These are phyloP conservation scores for Ceratocystis variospora DNA, from an alignment of 2,329 filamentous ascomycete genomes.

Conservation along the genomic window DNA sequence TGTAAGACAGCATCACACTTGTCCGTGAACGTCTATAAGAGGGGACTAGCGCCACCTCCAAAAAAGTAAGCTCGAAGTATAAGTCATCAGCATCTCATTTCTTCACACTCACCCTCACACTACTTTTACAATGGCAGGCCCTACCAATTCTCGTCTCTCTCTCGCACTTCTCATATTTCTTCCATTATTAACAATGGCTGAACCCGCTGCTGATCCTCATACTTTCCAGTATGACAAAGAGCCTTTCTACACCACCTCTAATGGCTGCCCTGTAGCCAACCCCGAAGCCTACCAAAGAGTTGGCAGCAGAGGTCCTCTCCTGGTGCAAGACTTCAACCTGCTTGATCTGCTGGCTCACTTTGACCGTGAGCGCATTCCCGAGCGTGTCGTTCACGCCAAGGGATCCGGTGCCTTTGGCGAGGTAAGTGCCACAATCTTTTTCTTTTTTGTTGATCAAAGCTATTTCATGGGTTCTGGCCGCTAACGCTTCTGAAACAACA, in stretches of 20 bases:
- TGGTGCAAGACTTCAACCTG: slow-evolving; percentile 36
- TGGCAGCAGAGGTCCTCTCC: slow-evolving; percentile 32
- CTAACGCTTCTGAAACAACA: neutral
- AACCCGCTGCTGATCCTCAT: slow-evolving; percentile 2
- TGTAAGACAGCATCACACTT: neutral
- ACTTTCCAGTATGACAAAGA: slow-evolving; percentile 39
- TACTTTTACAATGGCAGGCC: neutral
- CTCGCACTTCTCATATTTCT: neutral
- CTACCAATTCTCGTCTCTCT: neutral
- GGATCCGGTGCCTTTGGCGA: slow-evolving; percentile 41
- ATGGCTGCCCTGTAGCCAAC: slow-evolving; percentile 43
- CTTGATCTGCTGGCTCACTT: slow-evolving; percentile 47
- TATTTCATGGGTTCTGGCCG: too few species aligned
- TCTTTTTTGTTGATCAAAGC: neutral
- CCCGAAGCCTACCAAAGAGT: slow-evolving; percentile 37
- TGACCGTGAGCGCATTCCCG: slow-evolving; percentile 38
- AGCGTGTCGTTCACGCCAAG: slow-evolving; percentile 46
- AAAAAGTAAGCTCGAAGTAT: neutral
- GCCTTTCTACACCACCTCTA: slow-evolving; percentile 46
- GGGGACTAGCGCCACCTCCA: neutral
- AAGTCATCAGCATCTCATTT: neutral
- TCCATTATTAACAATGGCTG: neutral
- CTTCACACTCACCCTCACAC: neutral
- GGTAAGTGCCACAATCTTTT: neutral
- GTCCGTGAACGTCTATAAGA: neutral